phyloP scores from a whole-genome alignment of 2,329 filamentous ascomycete genomes.

The Bipolaris zeicola region DNA sequence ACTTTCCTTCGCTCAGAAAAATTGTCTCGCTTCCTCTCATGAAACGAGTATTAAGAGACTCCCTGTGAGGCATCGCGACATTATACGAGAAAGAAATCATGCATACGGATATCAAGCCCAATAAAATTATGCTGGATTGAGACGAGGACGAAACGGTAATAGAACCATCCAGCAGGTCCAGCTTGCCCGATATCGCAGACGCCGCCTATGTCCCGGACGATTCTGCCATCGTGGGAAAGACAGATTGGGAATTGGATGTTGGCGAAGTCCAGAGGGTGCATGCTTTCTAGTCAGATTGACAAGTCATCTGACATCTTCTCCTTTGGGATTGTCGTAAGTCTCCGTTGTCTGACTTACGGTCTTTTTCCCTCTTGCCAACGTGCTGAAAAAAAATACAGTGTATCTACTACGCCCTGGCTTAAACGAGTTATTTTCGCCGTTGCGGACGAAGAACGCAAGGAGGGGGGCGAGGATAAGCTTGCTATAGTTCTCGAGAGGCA shows the following conservation, averaged over 20 bases:
- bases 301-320: constrained; percentile 54
- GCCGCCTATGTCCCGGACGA: too few relatives aligned
- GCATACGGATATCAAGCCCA: constrained; percentile 49
- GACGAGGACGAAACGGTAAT: constrained; percentile 31
- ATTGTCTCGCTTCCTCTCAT: not conserved
- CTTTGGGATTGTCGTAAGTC: constrained; percentile 51
- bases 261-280: constrained; percentile 55
- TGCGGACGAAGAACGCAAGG: not conserved
- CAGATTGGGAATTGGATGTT: constrained; percentile 51
- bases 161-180: constrained; percentile 46
- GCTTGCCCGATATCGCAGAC: constrained; percentile 45
- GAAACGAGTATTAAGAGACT: not conserved
- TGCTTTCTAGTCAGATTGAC: constrained; percentile 45
- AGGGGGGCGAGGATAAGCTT: not conserved
- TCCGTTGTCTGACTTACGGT: not conserved
- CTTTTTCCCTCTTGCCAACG: not conserved
- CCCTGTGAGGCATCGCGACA: not conserved
- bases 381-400: not conserved
- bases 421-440: not conserved
- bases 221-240: too few relatives aligned
- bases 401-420: not conserved
- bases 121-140: constrained; percentile 54
- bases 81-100: not conserved
- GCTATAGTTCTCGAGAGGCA: not conserved
- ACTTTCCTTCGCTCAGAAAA: not conserved